phyloP scores from a whole-genome alignment of 345 rosid genomes.

The Euphorbia tirucalli region DNA sequence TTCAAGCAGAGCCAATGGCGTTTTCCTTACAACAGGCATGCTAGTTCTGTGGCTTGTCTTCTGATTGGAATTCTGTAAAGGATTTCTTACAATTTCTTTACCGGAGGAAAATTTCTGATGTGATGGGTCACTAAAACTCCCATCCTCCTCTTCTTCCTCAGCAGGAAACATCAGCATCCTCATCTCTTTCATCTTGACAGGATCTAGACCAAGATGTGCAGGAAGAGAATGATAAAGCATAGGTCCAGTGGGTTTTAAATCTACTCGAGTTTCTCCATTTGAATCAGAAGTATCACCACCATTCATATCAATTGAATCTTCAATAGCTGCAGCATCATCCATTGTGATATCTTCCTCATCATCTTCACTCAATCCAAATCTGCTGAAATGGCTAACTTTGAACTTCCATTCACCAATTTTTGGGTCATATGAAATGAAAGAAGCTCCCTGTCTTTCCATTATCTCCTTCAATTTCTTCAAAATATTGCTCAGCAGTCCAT shows the following conservation, averaged over 20 bases:
- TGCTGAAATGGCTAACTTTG: conserved; percentile 80
- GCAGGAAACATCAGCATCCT: conserved; percentile 85
- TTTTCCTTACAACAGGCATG: conserved; percentile 52
- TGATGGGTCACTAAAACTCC: conserved; percentile 38
- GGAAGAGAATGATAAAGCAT: conserved; percentile 97
- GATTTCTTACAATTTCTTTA: conserved; percentile 43
- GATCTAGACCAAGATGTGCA: conserved; percentile 91
- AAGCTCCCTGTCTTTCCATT: conserved; percentile 72
- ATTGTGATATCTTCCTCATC: conserved; percentile 80
- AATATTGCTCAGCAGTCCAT: conserved; percentile 31
- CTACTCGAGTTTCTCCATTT: conserved; percentile 42
- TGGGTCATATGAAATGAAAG: conserved; percentile 63
- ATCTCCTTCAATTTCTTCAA: conserved; percentile 45
- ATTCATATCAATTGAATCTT: conserved; percentile 38
- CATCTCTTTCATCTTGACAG: conserved; percentile 80
- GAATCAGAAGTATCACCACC: conserved; percentile 40
- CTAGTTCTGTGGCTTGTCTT: conserved; percentile 48
- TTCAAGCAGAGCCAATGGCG: conserved; percentile 76
- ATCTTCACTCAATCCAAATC: conserved; percentile 90
- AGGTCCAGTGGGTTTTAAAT: conserved; percentile 42
- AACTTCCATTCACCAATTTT: conserved; percentile 71
- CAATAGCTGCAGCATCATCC: conserved; percentile 54
- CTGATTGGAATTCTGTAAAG: conserved; percentile 43
- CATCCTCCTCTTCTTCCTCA: conserved; percentile 56
- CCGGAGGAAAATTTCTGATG: conserved; percentile 40